Percentiles rank a stretch among this genome's conserved stretches.
Evolutionary conservation across 441 rosid genomes (phyloP).

Genomic region (Aleurites moluccanus): DNA sequence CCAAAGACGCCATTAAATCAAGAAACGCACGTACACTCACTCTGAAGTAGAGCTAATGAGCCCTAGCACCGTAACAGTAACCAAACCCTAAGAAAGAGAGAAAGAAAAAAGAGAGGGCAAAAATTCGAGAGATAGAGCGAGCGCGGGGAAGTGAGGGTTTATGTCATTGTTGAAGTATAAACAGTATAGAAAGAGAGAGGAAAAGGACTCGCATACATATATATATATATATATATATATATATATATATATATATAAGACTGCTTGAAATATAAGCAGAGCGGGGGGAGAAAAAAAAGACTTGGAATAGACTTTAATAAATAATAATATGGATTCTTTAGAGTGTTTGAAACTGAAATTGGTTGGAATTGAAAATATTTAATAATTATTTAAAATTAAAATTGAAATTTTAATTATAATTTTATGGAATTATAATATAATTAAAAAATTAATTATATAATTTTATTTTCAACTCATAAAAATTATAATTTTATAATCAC

Average conservation of each 20-base stretch:
- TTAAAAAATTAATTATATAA: too few species aligned
- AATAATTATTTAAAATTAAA: too few species aligned
- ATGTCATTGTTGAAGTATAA: background rate
- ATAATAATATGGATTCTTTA: too few species aligned
- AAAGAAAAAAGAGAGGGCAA: background rate
- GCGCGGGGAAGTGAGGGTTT: slow-evolving; percentile 20
- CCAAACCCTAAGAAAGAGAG: slow-evolving; percentile 55
- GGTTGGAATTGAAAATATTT: too few species aligned
- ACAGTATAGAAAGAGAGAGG: slow-evolving; percentile 8
- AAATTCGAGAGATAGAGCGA: slow-evolving; percentile 36
- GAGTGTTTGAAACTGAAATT: too few species aligned
- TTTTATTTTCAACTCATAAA: too few species aligned
- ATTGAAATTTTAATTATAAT: too few species aligned
- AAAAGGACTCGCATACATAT: background rate
- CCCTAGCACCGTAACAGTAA: slow-evolving; percentile 36
- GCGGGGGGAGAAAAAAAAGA: slow-evolving; percentile 32
- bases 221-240: too few species aligned
- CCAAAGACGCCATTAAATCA: slow-evolving; percentile 34
- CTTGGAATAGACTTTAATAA: slow-evolving; percentile 34
- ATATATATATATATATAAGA: too few species aligned
- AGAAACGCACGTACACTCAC: background rate
- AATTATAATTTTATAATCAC: too few species aligned
- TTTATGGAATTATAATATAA: too few species aligned
- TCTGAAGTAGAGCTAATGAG: slow-evolving; percentile 21
- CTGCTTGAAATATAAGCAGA: slow-evolving; percentile 86